These are phyloP conservation scores for Garcia nutans DNA, from an alignment of 345 rosid species.

Conservation along the genomic window DNA sequence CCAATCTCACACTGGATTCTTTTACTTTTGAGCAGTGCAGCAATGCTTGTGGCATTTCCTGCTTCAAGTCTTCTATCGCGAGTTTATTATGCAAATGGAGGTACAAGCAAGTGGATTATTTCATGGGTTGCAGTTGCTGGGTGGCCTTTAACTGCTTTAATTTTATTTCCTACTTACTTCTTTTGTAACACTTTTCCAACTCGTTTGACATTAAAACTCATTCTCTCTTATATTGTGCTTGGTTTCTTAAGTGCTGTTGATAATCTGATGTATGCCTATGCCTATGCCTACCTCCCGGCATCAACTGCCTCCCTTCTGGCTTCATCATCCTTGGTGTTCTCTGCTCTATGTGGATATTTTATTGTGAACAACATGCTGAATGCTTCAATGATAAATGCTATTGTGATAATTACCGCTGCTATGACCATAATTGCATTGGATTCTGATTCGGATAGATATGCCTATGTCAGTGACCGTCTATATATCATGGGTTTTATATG, in stretches of 20 bases:
- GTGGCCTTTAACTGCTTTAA: conserved; percentile 69
- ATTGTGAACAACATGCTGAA: conserved; percentile 71
- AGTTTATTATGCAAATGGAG: conserved; percentile 70
- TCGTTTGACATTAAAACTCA: conserved; percentile 49
- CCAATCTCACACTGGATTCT: conserved; percentile 80
- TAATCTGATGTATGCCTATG: conserved; percentile 84
- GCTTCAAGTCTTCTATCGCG: conserved; percentile 78
- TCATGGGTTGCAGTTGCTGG: conserved; percentile 89
- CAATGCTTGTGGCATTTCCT: conserved; percentile 77
- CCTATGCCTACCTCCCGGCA: conserved; percentile 85
- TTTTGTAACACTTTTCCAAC: conserved; percentile 51
- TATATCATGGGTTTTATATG: conserved; percentile 71
- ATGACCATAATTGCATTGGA: conserved; percentile 71
- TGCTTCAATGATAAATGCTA: conserved; percentile 58
- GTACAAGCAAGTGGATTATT: conserved; percentile 88
- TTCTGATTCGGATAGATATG: conserved; percentile 68
- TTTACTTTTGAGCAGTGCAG: conserved; percentile 43
- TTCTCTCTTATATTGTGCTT: conserved; percentile 50
- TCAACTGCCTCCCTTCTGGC: conserved; percentile 84
- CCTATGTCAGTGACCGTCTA: conserved; percentile 43
- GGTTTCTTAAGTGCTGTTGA: conserved; percentile 79
- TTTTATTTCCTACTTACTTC: conserved; percentile 55
- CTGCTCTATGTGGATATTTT: conserved; percentile 61
- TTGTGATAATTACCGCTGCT: conserved; percentile 66
- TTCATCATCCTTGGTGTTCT: conserved; percentile 71